Evolutionary conservation across 441 rosid species (phyloP).

Genomic region (Syzygium syzygioides): DNA sequence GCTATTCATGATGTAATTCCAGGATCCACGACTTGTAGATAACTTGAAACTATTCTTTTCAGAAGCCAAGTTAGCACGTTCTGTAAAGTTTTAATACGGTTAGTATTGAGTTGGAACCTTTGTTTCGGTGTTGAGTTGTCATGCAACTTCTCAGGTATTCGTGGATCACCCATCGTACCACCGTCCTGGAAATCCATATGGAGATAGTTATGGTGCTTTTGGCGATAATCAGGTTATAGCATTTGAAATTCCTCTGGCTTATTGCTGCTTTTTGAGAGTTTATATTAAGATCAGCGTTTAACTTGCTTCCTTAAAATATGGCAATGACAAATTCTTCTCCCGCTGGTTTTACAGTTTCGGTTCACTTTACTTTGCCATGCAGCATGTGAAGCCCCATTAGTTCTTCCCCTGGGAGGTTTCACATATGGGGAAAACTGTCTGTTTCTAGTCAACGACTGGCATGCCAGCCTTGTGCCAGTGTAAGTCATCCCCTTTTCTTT

Average conservation of each 20-base stretch:
- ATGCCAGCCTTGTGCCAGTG: constrained; percentile 90
- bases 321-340: constrained; percentile 24
- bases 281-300: background rate
- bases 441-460: constrained; percentile 98
- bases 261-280: background rate
- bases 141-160: constrained; percentile 49
- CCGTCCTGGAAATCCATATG: constrained; percentile 89
- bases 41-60: background rate
- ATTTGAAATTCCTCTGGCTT: background rate
- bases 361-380: constrained; percentile 91
- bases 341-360: constrained; percentile 70
- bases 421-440: constrained; percentile 90
- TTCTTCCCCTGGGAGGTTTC: constrained; percentile 87
- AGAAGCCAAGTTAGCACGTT: background rate
- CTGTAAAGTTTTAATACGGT: background rate
- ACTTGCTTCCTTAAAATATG: background rate
- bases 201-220: constrained; percentile 77
- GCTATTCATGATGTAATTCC: background rate
- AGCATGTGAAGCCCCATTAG: constrained; percentile 95
- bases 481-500: constrained; percentile 24
- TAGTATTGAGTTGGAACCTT: background rate
- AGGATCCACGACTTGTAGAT: background rate
- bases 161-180: constrained; percentile 81
- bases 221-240: constrained; percentile 81
- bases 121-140: background rate